These are phyloP conservation scores for Claviceps quebecensis DNA, from an alignment of 2,329 filamentous ascomycete genomes.

Conservation along the genomic window DNA sequence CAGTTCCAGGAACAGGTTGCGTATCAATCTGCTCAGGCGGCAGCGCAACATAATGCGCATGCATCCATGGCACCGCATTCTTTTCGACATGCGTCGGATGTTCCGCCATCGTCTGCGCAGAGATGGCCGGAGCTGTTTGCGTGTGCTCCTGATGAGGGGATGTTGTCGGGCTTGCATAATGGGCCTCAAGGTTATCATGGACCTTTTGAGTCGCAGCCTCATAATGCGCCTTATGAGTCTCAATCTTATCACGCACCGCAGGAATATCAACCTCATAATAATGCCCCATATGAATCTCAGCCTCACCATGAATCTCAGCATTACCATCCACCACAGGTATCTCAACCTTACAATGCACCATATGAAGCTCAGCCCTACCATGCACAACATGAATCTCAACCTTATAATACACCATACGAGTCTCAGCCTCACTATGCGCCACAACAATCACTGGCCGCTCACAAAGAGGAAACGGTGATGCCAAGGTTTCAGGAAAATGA, in stretches of 20 bases:
- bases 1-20: background rate
- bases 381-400: too few relatives aligned
- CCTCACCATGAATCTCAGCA: too few relatives aligned
- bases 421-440: conserved; percentile 1
- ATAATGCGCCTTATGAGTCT: too few relatives aligned
- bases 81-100: conserved; percentile 14
- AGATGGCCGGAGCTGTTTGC: conserved; percentile 35
- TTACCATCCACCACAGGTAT: too few relatives aligned
- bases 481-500: conserved; percentile 27
- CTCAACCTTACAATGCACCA: too few relatives aligned
- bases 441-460: conserved; percentile 8
- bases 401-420: too few relatives aligned
- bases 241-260: too few relatives aligned
- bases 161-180: conserved; percentile 1
- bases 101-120: conserved; percentile 37
- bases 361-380: too few relatives aligned
- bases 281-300: too few relatives aligned
- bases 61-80: background rate
- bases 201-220: too few relatives aligned
- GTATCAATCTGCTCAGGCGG: background rate
- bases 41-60: background rate
- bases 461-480: conserved; percentile 15
- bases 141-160: conserved; percentile 5
- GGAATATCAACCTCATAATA: too few relatives aligned
- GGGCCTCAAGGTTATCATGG: too few relatives aligned